Conservation (phyloP, 2,329 filamentous ascomycete species). For the Acephala macrosclerotiorum region DNA sequence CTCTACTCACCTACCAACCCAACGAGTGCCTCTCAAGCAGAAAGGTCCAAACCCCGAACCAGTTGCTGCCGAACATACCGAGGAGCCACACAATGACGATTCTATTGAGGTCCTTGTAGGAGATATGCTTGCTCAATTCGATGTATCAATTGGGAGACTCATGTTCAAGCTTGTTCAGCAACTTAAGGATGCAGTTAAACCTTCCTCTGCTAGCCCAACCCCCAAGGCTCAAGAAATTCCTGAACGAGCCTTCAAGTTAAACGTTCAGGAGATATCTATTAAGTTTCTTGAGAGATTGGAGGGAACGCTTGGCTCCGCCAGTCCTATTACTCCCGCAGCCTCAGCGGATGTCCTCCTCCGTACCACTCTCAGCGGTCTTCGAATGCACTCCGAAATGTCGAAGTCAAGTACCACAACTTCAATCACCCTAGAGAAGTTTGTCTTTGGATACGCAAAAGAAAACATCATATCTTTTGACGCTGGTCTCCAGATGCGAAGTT, state of each 20-base stretch:
- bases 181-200: conserved; percentile 35
- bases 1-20: conserved; percentile 52
- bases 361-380: conserved; percentile 39
- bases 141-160: conserved; percentile 44
- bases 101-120: conserved; percentile 42
- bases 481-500: conserved; percentile 63
- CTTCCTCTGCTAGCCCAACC: conserved; percentile 4
- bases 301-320: conserved; percentile 32
- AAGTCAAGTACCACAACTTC: conserved; percentile 35
- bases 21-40: conserved; percentile 18
- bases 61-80: conserved; percentile 13
- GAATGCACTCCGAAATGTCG: conserved; percentile 30
- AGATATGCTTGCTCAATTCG: conserved; percentile 41
- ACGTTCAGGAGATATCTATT: conserved; percentile 39
- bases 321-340: conserved; percentile 14
- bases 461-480: conserved; percentile 70
- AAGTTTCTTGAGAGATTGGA: conserved; percentile 44
- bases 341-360: conserved; percentile 42
- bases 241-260: conserved; percentile 33
- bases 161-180: conserved; percentile 41
- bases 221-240: conserved; percentile 4
- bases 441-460: conserved; percentile 67
- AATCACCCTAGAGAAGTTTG: conserved; percentile 59
- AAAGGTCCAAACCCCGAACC: background rate
- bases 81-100: conserved; percentile 5